Evolutionary conservation across 306 rosid species (phyloP).

Genomic region (Medicago arabica): DNA sequence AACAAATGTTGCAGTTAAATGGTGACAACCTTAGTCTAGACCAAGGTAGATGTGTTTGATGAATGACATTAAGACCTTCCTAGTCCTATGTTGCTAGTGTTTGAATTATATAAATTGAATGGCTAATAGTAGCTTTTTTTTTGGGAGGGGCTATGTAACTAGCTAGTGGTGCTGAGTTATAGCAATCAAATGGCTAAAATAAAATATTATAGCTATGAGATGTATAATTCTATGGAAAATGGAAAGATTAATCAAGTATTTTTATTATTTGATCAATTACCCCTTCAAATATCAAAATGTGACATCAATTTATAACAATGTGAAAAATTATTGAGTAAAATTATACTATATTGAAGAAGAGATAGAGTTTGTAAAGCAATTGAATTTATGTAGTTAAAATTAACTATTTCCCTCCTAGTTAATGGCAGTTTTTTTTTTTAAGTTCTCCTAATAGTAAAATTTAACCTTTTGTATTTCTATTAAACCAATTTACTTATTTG

Average conservation of each 20-base stretch:
- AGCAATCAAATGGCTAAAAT: neutral
- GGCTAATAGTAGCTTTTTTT: neutral
- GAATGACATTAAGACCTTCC: neutral
- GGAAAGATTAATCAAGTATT: neutral
- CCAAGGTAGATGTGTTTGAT: no score
- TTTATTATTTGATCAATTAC: neutral
- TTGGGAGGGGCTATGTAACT: conserved; percentile 1
- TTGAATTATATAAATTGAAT: conserved; percentile 15
- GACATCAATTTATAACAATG: no score
- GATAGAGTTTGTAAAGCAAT: no score
- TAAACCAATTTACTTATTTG: no score
- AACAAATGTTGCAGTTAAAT: conserved; percentile 27
- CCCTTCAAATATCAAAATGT: neutral
- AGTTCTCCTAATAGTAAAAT: no score
- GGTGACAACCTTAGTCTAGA: conserved; percentile 26
- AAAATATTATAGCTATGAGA: neutral
- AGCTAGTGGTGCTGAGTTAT: neutral
- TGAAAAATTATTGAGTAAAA: no score
- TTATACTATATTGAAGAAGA: no score
- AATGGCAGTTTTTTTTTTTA: no score
- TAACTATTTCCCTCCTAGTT: no score
- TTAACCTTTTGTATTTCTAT: no score
- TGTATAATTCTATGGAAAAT: neutral
- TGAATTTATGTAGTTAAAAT: no score
- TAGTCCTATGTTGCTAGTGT: neutral